Base-by-base conservation (phyloP, 2,329 filamentous ascomycete species). In the Harringtonia lauricola region DNA sequence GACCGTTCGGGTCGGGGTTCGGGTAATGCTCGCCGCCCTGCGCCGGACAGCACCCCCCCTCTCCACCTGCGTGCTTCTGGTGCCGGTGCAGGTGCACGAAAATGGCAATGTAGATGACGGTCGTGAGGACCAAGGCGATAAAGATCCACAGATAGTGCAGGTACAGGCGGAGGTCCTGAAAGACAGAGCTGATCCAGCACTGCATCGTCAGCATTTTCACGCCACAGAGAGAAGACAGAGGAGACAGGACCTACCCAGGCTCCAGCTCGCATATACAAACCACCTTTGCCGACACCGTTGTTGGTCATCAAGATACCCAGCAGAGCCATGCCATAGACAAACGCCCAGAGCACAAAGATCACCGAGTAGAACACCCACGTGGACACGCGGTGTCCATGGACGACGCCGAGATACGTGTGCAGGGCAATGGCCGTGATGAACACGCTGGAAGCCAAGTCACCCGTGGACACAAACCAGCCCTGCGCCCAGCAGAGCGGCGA, bases 71-170 rank as follows among this genome's bases (percentile, higher is more conserved):
- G 39, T 47, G 44, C 22, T 33, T 39, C 21, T 47, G 47, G 42
- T 64, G 62, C 4, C 66, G 49, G 26, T 59, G 60, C 19, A 66
- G 54, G 29, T 59, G 60, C 33, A 65, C 41, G 49, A 65, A 68
- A 39, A 70, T 65, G 45, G 59, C 49, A 6, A 57, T 44, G 51
- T 70, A 70, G 1, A 70, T 53, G n/a, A 57, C 42, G 0, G 56
- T 57, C 0, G 66, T 70, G 10, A 59, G 48, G 1, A 51, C 54
- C 4, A 70, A 54, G 1, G 57, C 59, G 13, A 67, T 52, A 36
- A 68, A 81, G 43, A 83, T 79, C 73, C 75, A 83, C 28, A 81
- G 59, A 49, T 83, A 83, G 53, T 83, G 79, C 0, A 77, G 67
- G 49, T 69, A 67, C 1, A 83, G 64, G 35, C 79, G 74, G 8